phyloP scores from a whole-genome alignment of 768 basidiomycete genomes.

The Boletus rex-veris region DNA sequence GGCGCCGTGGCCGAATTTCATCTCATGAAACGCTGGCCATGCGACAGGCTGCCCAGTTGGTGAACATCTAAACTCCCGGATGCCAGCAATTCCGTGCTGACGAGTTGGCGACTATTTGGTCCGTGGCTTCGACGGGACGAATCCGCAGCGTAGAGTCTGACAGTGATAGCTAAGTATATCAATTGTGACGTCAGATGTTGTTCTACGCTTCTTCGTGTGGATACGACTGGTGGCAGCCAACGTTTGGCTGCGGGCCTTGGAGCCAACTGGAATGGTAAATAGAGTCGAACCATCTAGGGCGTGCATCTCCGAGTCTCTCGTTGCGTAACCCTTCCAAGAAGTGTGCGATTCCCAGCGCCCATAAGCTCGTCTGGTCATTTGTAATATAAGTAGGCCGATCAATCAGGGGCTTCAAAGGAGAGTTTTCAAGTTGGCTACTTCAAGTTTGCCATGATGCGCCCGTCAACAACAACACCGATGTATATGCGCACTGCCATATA shows the following conservation, averaged over 20 bases:
- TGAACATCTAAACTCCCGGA: too few species aligned
- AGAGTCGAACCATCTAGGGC: neutral
- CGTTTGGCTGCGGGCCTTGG: neutral
- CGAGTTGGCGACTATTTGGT: too few species aligned
- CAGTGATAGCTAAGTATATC: neutral
- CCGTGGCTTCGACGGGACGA: too few species aligned
- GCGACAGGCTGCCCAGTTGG: neutral
- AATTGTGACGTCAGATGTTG: neutral
- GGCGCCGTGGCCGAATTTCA: neutral
- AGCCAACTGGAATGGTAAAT: neutral
- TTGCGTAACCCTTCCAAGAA: too few species aligned
- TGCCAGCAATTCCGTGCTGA: too few species aligned
- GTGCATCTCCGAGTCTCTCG: too few species aligned
- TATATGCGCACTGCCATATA: too few species aligned
- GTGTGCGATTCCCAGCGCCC: neutral
- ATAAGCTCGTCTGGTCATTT: neutral
- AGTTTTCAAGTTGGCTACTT: too few species aligned
- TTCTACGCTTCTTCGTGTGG: neutral
- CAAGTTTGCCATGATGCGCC: neutral
- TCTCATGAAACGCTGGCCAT: neutral
- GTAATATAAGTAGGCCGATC: too few species aligned
- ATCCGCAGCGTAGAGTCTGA: too few species aligned
- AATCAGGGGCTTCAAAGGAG: too few species aligned
- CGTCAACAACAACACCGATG: neutral
- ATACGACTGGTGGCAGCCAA: neutral